Evolutionary conservation across 805 yeast genomes (phyloP).

Genomic region (Pichia insulana): DNA sequence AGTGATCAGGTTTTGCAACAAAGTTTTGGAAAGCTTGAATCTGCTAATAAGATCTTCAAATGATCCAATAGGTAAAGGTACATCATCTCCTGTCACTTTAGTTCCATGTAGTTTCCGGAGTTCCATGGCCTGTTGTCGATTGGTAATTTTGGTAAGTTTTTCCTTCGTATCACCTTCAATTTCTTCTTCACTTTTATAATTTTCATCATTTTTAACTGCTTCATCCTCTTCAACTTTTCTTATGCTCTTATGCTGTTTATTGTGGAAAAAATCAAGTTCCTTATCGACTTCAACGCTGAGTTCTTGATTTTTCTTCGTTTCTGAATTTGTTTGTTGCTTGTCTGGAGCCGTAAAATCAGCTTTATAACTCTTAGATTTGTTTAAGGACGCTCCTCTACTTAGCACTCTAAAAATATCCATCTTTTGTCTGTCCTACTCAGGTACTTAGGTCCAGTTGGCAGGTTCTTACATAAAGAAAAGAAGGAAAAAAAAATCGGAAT

Average conservation of each 20-base stretch:
- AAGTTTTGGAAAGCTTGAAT: conserved; percentile 50
- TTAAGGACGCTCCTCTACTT: conserved; percentile 76
- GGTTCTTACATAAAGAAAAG: background rate
- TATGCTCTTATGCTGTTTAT: conserved; percentile 32
- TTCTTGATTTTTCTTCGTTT: conserved; percentile 30
- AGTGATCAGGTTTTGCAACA: conserved; percentile 55
- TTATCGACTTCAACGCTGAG: conserved; percentile 34
- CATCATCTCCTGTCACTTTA: conserved; percentile 74
- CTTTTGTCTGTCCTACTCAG: background rate
- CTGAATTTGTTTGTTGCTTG: conserved; percentile 14
- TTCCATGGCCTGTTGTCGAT: conserved; percentile 48
- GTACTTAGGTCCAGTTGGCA: background rate
- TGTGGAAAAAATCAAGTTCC: conserved; percentile 79
- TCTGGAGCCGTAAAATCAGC: conserved; percentile 34
- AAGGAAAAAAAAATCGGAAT: background rate
- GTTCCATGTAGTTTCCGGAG: conserved; percentile 54
- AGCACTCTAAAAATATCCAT: conserved; percentile 90
- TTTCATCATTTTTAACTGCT: conserved; percentile 24
- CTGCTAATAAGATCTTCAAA: conserved; percentile 72
- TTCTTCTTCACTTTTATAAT: conserved; percentile 20
- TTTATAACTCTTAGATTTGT: conserved; percentile 41
- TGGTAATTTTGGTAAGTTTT: conserved; percentile 31
- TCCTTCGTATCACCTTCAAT: conserved; percentile 7
- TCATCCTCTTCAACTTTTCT: conserved; percentile 20
- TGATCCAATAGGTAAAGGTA: conserved; percentile 86